Conservation (phyloP, 768 basidiomycete species). For the Mycena amicta region DNA sequence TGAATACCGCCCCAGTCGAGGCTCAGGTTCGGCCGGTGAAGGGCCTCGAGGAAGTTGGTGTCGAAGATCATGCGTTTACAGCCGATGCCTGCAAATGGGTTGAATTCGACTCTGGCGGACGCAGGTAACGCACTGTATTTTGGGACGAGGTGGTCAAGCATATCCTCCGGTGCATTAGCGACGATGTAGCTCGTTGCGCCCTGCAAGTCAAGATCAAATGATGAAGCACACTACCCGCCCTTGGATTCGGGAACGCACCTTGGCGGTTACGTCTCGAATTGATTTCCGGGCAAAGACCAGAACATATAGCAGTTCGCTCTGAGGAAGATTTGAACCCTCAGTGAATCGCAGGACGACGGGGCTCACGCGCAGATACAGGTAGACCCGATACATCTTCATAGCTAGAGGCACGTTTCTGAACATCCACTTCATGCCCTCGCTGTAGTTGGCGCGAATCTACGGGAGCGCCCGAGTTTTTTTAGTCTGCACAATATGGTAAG, state of each 20-base stretch:
- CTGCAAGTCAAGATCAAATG: no score
- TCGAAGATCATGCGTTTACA: conserved; percentile 60
- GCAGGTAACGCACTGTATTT: conserved; percentile 41
- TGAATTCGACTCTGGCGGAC: not conserved
- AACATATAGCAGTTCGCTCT: conserved; percentile 15
- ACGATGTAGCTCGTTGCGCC: conserved; percentile 36
- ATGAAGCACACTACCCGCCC: not conserved
- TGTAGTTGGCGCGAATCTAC: conserved; percentile 32
- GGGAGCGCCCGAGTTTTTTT: not conserved
- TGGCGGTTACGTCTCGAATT: conserved; percentile 13
- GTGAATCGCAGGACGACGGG: not conserved
- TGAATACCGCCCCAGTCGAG: conserved; percentile 46
- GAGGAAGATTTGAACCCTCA: not conserved
- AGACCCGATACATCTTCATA: conserved; percentile 33
- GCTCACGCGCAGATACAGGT: conserved; percentile 21
- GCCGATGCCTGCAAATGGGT: conserved; percentile 41
- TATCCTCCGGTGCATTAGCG: conserved; percentile 45
- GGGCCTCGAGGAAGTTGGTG: conserved; percentile 44
- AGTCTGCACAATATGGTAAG: not conserved
- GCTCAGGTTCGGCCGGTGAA: conserved; percentile 49
- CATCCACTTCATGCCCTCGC: conserved; percentile 37
- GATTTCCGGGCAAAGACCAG: conserved; percentile 2
- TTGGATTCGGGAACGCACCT: conserved; percentile 1
- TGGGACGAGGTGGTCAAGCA: conserved; percentile 49
- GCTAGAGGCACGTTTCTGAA: conserved; percentile 44